Evolutionary conservation across 257 asterid genomes (phyloP).

Genomic region (Solanum clarkiae): DNA sequence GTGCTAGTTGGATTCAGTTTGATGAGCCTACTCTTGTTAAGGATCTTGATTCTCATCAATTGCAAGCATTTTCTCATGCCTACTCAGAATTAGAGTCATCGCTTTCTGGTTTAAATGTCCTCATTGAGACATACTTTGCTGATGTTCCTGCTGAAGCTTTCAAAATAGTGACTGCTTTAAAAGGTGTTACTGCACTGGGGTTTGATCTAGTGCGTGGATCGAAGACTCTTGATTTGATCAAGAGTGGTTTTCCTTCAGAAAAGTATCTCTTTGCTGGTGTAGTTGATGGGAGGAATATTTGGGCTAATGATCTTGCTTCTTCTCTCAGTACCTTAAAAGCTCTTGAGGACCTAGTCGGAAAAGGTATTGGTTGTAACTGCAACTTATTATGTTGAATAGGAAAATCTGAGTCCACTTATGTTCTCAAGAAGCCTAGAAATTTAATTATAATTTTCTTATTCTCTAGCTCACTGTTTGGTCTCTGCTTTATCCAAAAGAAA

Average conservation of each 20-base stretch:
- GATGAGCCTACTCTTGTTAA: conserved; percentile 40
- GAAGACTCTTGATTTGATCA: conserved; percentile 65
- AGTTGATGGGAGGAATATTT: conserved; percentile 98
- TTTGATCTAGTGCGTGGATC: conserved; percentile 65
- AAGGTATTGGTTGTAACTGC: conserved; percentile 29
- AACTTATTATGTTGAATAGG: background rate
- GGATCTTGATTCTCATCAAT: conserved; percentile 34
- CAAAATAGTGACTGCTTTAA: conserved; percentile 33
- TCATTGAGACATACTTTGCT: conserved; percentile 40
- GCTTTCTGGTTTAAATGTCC: conserved; percentile 32
- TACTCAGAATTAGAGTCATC: conserved; percentile 27
- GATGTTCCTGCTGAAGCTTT: conserved; percentile 43
- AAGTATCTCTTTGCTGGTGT: conserved; percentile 90
- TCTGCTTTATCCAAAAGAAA: background rate
- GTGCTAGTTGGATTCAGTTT: conserved; percentile 35
- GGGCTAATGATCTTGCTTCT: conserved; percentile 87
- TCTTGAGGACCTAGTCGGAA: conserved; percentile 80
- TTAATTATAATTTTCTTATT: background rate
- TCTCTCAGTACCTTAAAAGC: conserved; percentile 52
- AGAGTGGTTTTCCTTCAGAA: conserved; percentile 72
- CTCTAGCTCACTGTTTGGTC: background rate
- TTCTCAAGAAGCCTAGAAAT: background rate
- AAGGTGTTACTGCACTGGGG: conserved; percentile 38
- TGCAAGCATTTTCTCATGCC: conserved; percentile 30
- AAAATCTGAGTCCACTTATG: background rate